These are phyloP conservation scores for Cryphonectria radicalis DNA, from an alignment of 2,329 filamentous ascomycete genomes.

Conservation along the genomic window DNA sequence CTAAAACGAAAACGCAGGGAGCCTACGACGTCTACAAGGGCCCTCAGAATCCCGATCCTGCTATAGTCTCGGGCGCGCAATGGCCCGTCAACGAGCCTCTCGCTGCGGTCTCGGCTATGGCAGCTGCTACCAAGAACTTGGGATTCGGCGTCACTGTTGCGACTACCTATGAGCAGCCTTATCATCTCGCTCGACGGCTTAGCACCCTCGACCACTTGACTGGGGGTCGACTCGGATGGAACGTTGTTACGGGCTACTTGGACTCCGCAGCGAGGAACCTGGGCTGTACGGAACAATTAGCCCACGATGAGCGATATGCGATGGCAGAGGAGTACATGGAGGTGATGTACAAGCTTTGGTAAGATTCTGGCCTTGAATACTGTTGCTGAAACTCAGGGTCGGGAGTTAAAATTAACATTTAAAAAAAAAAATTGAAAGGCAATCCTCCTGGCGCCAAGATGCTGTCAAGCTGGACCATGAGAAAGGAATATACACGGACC, in stretches of 20 bases:
- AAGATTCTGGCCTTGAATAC: not conserved
- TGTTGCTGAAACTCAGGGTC: not conserved
- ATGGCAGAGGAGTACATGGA: conserved; percentile 67
- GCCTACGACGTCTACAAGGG: conserved; percentile 73
- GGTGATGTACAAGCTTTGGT: conserved; percentile 65
- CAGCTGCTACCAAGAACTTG: conserved; percentile 68
- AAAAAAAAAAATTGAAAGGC: conserved; percentile 39
- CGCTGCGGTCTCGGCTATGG: conserved; percentile 69
- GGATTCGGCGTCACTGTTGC: conserved; percentile 72
- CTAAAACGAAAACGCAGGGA: conserved; percentile 39
- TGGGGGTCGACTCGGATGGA: conserved; percentile 64
- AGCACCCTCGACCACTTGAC: conserved; percentile 72
- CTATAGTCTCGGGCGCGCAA: conserved; percentile 66
- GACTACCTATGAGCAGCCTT: conserved; percentile 74
- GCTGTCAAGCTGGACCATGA: conserved; percentile 65
- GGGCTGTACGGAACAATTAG: conserved; percentile 45
- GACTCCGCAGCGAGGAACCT: conserved; percentile 71
- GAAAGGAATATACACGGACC: conserved; percentile 59
- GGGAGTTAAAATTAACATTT: not conserved
- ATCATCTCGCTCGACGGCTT: conserved; percentile 67
- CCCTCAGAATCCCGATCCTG: conserved; percentile 59
- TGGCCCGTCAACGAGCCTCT: conserved; percentile 75
- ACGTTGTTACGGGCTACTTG: conserved; percentile 73
- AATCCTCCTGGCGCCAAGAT: conserved; percentile 67
- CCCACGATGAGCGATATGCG: conserved; percentile 69